These are phyloP conservation scores for Metschnikowia lochheadii DNA, from an alignment of 805 yeast species.

Conservation along the genomic window DNA sequence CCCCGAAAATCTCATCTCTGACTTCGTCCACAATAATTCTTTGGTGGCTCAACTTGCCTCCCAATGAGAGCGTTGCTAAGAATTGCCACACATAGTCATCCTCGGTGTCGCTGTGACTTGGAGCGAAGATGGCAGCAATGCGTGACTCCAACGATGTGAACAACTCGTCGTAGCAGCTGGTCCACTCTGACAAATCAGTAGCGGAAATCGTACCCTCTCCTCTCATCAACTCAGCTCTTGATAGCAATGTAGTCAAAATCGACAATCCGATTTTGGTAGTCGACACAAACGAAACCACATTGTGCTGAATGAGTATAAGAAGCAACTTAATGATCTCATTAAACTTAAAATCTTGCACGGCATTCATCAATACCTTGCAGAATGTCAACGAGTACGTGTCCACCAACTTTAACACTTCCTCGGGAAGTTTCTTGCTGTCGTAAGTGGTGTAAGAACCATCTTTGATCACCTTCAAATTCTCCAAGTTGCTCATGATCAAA, in stretches of 20 bases:
- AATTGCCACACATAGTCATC: constrained; percentile 95
- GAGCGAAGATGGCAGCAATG: constrained; percentile 77
- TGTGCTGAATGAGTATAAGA: constrained; percentile 63
- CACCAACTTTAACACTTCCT: constrained; percentile 52
- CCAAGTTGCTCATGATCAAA: constrained; percentile 73
- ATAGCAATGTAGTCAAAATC: constrained; percentile 80
- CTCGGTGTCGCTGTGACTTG: constrained; percentile 42
- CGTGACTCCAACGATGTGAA: constrained; percentile 78
- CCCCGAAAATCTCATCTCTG: constrained; percentile 87
- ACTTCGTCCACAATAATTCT: constrained; percentile 91
- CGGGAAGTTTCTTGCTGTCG: constrained; percentile 47
- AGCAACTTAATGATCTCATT: constrained; percentile 75
- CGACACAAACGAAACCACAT: constrained; percentile 64
- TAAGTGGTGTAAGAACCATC: constrained; percentile 76
- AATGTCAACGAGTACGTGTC: constrained; percentile 78
- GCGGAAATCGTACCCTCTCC: constrained; percentile 67
- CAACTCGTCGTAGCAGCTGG: constrained; percentile 72
- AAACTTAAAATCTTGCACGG: constrained; percentile 76
- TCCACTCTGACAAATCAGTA: constrained; percentile 66
- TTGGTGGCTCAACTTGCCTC: constrained; percentile 88
- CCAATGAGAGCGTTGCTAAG: constrained; percentile 86
- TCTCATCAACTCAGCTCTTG: constrained; percentile 86
- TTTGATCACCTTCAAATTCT: constrained; percentile 70
- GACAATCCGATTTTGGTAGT: constrained; percentile 80
- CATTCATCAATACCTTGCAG: constrained; percentile 77